Base-by-base conservation (phyloP, 768 basidiomycete species). In the Amanita rubescens region DNA sequence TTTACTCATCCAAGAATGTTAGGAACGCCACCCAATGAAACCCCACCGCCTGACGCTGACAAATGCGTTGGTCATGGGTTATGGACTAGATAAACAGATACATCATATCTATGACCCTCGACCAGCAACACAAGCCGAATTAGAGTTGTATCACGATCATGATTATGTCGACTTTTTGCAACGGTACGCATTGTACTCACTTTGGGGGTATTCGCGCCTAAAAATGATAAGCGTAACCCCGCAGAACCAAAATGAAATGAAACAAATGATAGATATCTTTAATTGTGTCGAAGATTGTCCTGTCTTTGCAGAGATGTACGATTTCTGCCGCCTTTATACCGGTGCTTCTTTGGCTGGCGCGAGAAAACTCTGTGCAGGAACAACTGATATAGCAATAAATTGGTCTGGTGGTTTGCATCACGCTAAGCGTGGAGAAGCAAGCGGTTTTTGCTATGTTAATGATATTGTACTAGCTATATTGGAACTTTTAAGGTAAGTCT, bases 11-110 rank as follows among this genome's bases (percentile, higher is more conserved):
- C 38, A 14, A 30, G 27, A 30, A 6, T 33, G 20, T 39, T 60
- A 98, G 95, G 93, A 96, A 80, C 82, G 87, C 45, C 95, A 99
- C 71, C 95, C 95, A 2, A 99, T 99, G 95, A 96, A 97, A 67
- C 95, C 95, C 3, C 93, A 96, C 62, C 80, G 95, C 22, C 71
- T 99, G n/a, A 94, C 95, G 2, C 69, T 99, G 51, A 98, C 96
- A 15, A 99, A 97, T 60, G 85, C 94, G 1, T 79, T 99, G 44
- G 94, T 98, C 11, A 81, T 95, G 69, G 95, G 94, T 0, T 99
- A 98, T 63, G 95, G 93, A 14, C 74, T 99, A 14, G 93, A 98
- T 73, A 91, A 95, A 60, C 86, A 90, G 60, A 95, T 99, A 63
- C 90, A 96, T 60, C 74, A 89, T 51, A 90, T 96, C 34, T 94